These are phyloP conservation scores for Chrysophaeum taylorii DNA, from an alignment of 352 stramenopile genomes.

Conservation along the genomic window DNA sequence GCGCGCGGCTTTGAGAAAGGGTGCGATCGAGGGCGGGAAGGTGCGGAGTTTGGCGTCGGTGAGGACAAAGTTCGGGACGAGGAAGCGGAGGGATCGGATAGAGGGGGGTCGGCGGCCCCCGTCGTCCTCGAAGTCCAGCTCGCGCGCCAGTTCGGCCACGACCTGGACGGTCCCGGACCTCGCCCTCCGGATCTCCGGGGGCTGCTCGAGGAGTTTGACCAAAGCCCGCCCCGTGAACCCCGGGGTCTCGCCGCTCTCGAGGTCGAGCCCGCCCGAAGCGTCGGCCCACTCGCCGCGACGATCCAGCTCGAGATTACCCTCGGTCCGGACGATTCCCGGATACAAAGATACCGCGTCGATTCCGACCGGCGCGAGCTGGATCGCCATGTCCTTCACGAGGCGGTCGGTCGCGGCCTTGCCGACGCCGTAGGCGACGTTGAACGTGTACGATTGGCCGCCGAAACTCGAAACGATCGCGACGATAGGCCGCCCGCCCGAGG, in stretches of 20 bases:
- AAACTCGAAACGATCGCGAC: constrained; percentile 48
- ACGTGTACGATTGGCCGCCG: constrained; percentile 51
- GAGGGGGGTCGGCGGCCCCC: constrained; percentile 36
- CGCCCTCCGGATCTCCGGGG: constrained; percentile 29
- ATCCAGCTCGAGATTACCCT: constrained; percentile 44
- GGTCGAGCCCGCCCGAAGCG: constrained; percentile 34
- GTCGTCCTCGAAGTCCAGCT: constrained; percentile 47
- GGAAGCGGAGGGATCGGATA: constrained; percentile 44
- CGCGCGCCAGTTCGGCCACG: constrained; percentile 46
- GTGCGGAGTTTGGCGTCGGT: background rate
- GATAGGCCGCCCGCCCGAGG: constrained; percentile 27
- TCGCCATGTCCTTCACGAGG: constrained; percentile 45
- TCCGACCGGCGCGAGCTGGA: constrained; percentile 37
- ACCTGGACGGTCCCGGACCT: constrained; percentile 41
- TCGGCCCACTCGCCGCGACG: constrained; percentile 41
- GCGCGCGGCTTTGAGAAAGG: no score
- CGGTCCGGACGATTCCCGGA: constrained; percentile 48
- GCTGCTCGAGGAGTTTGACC: constrained; percentile 29
- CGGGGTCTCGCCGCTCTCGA: constrained; percentile 38
- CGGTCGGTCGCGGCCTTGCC: constrained; percentile 44
- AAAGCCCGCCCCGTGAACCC: constrained; percentile 44
- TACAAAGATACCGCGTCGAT: constrained; percentile 43
- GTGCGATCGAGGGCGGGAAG: background rate
- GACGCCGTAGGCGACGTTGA: constrained; percentile 58
- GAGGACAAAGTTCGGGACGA: constrained; percentile 46